Conservation (phyloP, 805 yeast genomes). For the Suhomyces sp. region DNA sequence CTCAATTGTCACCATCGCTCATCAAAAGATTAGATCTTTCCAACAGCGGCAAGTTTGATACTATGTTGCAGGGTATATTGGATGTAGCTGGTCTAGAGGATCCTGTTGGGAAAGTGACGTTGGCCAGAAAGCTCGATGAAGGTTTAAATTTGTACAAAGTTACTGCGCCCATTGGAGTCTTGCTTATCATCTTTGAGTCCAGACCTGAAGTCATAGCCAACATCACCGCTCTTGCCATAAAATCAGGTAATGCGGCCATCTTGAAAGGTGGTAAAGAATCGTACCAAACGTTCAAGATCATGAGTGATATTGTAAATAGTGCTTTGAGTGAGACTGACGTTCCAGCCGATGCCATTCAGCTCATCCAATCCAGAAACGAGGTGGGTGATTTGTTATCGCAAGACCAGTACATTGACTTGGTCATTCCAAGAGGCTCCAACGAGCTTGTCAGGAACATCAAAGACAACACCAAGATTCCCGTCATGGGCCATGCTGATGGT, state of each 20-base stretch:
- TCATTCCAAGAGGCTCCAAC: constrained; percentile 97
- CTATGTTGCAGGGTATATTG: constrained; percentile 90
- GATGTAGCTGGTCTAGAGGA: constrained; percentile 89
- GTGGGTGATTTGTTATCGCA: constrained; percentile 81
- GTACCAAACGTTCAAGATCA: constrained; percentile 73
- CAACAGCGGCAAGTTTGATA: constrained; percentile 79
- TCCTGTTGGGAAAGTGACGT: constrained; percentile 86
- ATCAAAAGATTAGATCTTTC: constrained; percentile 82
- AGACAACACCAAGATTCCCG: constrained; percentile 88
- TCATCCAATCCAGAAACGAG: constrained; percentile 85
- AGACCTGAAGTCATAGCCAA: constrained; percentile 99
- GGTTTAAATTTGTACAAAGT: constrained; percentile 80
- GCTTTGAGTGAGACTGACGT: constrained; percentile 64
- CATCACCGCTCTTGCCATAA: constrained; percentile 90
- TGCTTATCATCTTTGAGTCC: constrained; percentile 89
- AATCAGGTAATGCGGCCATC: constrained; percentile 95
- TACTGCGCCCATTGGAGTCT: constrained; percentile 92
- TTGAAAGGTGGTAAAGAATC: constrained; percentile 97
- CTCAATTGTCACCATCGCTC: constrained; percentile 64
- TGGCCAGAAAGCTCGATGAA: constrained; percentile 84
- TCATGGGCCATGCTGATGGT: constrained; percentile 98
- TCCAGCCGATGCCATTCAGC: constrained; percentile 78
- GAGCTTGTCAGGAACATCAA: constrained; percentile 85
- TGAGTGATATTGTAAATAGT: constrained; percentile 67
- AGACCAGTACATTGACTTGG: constrained; percentile 89